A percentile compares a stretch with the other conserved stretches of the same genome.
Evolutionary conservation across 1,284 basidiomycete genomes (phyloP).

Genomic region (Pterula multifida): DNA sequence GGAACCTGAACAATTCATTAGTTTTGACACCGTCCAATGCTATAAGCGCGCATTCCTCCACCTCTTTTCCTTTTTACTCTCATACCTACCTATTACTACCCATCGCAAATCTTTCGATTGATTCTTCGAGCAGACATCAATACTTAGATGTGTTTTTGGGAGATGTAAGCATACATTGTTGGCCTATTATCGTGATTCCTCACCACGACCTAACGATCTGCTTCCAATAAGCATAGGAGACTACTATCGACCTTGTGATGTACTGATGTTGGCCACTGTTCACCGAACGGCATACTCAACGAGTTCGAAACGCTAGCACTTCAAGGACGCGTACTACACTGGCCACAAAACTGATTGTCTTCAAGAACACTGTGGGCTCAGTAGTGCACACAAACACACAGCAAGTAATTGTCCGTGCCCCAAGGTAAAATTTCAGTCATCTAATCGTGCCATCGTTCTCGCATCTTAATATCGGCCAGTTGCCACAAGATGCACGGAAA

Average conservation of each 20-base stretch:
- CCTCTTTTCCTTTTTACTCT: too few relatives aligned
- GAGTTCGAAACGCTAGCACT: background rate
- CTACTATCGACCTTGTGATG: background rate
- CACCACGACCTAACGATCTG: background rate
- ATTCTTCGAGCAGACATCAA: background rate
- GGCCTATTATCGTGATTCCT: background rate
- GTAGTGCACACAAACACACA: constrained; percentile 1
- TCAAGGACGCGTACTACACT: background rate
- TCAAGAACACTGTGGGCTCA: background rate
- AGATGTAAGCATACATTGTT: background rate
- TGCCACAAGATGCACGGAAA: background rate
- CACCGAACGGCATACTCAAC: background rate
- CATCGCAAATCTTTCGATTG: too few relatives aligned
- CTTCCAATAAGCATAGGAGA: background rate
- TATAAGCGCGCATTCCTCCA: too few relatives aligned
- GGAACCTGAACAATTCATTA: too few relatives aligned
- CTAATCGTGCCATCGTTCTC: too few relatives aligned
- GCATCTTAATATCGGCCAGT: too few relatives aligned
- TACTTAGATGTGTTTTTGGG: background rate
- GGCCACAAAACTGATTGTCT: background rate
- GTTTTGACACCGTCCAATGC: too few relatives aligned
- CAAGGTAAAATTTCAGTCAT: too few relatives aligned
- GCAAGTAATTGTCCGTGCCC: background rate
- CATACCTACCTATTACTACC: too few relatives aligned
- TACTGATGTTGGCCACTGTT: background rate